Percentiles rank a stretch among this genome's conserved stretches.
Evolutionary conservation across 1,284 basidiomycete species (phyloP).

Genomic region (Tilletia caries): DNA sequence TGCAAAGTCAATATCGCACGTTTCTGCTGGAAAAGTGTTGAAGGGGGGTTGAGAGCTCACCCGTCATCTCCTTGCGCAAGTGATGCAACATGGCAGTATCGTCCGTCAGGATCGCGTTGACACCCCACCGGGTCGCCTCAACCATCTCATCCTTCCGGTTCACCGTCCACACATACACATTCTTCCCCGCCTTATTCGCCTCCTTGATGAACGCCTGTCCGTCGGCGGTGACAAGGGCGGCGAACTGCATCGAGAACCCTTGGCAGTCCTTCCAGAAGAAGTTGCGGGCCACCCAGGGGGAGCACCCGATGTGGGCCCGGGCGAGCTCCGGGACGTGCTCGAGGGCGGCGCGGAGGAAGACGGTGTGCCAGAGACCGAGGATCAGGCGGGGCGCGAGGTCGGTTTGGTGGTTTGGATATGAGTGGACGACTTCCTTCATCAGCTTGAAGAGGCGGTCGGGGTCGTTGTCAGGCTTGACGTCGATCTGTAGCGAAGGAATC

Average conservation of each 20-base stretch:
- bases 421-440: conserved; percentile 72
- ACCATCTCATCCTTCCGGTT: conserved; percentile 89
- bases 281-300: conserved; percentile 64
- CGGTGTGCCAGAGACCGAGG: conserved; percentile 76
- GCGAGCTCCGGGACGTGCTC: conserved; percentile 74
- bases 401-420: conserved; percentile 72
- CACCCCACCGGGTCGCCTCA: conserved; percentile 88
- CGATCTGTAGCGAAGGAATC: conserved; percentile 58
- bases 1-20: too few species aligned
- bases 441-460: conserved; percentile 79
- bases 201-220: conserved; percentile 70
- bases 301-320: conserved; percentile 79
- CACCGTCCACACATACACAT: conserved; percentile 90
- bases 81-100: conserved; percentile 72
- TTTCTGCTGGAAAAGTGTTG: neutral
- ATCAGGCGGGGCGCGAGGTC: conserved; percentile 83
- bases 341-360: conserved; percentile 76
- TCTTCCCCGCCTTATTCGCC: conserved; percentile 76
- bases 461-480: conserved; percentile 90
- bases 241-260: conserved; percentile 83
- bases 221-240: conserved; percentile 68
- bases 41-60: conserved; percentile 60
- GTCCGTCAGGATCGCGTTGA: conserved; percentile 85
- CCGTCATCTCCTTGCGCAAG: conserved; percentile 65
- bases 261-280: conserved; percentile 90